phyloP scores from a whole-genome alignment of 345 rosid species.

The Cardamine occulta region DNA sequence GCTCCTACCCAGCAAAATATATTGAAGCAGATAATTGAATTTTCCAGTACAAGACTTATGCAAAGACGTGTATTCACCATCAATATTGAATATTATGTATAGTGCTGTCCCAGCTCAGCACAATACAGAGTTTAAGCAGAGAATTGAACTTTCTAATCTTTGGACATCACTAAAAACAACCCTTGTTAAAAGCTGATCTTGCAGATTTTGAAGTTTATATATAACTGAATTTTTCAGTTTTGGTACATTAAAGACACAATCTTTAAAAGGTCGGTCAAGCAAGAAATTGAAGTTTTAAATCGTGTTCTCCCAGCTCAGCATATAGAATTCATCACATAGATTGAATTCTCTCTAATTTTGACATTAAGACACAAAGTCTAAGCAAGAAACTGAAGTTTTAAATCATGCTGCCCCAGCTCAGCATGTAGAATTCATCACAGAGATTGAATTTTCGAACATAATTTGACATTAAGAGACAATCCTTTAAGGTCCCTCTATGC shows the following conservation, averaged over 20 bases:
- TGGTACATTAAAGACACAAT: too few relatives aligned
- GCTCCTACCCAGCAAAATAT: neutral
- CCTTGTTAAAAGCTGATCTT: neutral
- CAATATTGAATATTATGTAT: neutral
- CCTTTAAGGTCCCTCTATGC: neutral
- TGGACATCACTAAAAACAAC: neutral
- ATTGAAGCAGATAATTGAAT: neutral
- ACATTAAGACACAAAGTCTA: too few relatives aligned
- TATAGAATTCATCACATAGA: neutral
- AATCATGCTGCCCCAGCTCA: neutral
- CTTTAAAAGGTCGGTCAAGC: neutral
- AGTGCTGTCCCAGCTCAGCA: neutral
- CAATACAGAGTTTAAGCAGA: neutral
- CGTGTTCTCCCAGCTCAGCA: neutral
- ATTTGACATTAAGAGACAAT: neutral
- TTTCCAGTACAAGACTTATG: neutral
- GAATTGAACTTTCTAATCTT: neutral
- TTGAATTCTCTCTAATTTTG: neutral
- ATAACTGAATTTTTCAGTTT: neutral
- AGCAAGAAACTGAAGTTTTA: too few relatives aligned
- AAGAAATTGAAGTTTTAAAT: neutral
- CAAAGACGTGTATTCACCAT: neutral
- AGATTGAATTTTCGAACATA: too few relatives aligned
- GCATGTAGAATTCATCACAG: too few relatives aligned
- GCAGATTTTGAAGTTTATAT: neutral